Conservation (phyloP, 495 filamentous ascomycete genomes). For the Penicillium antarcticum region DNA sequence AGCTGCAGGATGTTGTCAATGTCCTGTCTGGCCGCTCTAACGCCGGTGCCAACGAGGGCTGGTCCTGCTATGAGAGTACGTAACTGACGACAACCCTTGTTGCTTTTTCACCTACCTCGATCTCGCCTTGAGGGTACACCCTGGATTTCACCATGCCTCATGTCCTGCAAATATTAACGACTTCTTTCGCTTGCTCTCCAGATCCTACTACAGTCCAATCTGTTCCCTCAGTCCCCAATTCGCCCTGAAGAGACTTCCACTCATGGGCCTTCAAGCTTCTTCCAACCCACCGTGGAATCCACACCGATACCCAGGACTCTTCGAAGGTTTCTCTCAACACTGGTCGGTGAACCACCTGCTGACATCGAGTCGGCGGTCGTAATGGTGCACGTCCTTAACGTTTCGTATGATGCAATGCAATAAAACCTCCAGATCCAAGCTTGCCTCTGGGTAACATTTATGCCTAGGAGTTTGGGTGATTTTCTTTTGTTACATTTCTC, state of each 20-base stretch:
- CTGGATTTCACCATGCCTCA: background rate
- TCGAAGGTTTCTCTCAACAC: background rate
- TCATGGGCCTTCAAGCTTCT: constrained; percentile 2
- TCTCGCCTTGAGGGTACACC: background rate
- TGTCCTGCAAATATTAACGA: constrained; percentile 12
- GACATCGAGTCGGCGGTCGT: background rate
- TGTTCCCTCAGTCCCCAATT: constrained; percentile 18
- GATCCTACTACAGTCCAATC: constrained; percentile 19
- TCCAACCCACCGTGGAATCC: background rate
- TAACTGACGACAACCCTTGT: constrained; percentile 12
- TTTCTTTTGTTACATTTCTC: background rate
- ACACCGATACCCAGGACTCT: constrained; percentile 4
- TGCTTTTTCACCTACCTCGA: background rate
- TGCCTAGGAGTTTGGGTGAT: constrained; percentile 8
- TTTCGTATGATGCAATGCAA: constrained; percentile 27
- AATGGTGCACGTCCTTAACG: constrained; percentile 16
- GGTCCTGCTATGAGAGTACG: constrained; percentile 36
- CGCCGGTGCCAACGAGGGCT: constrained; percentile 15
- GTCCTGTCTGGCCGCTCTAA: constrained; percentile 70
- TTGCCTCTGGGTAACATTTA: constrained; percentile 8
- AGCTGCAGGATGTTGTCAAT: constrained; percentile 77
- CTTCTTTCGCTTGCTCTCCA: constrained; percentile 6
- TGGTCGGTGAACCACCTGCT: constrained; percentile 1
- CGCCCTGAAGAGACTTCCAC: constrained; percentile 14
- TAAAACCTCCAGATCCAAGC: constrained; percentile 1